Percentiles rank a stretch among this genome's conserved stretches.
Evolutionary conservation across 495 filamentous ascomycete species (phyloP).

Genomic region (Aspergillus leporis): DNA sequence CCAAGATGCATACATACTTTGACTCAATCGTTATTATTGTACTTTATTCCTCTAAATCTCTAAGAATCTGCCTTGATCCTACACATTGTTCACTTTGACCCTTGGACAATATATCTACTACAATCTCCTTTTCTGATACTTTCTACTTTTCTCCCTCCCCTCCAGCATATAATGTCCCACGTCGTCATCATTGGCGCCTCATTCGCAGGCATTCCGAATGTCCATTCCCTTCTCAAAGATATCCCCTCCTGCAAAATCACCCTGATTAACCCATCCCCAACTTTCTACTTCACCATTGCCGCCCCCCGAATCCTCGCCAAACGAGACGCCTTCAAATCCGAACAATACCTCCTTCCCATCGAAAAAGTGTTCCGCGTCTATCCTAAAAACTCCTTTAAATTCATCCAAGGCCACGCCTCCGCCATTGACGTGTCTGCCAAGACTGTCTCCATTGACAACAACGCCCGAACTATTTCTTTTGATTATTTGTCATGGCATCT

Average conservation of each 20-base stretch:
- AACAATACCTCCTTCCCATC: constrained; percentile 52
- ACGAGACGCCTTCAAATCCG: constrained; percentile 37
- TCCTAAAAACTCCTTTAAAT: constrained; percentile 47
- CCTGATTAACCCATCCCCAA: constrained; percentile 55
- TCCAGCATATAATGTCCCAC: too few species aligned
- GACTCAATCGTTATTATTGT: too few species aligned
- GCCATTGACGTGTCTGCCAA: constrained; percentile 46
- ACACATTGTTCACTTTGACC: too few species aligned
- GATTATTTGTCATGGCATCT: constrained; percentile 57
- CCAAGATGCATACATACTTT: too few species aligned
- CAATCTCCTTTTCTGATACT: too few species aligned
- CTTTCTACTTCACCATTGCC: constrained; percentile 55
- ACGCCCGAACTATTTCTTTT: constrained; percentile 42
- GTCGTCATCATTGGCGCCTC: constrained; percentile 68
- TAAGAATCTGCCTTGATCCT: too few species aligned
- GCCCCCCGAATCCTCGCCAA: constrained; percentile 50
- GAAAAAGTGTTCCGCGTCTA: constrained; percentile 53
- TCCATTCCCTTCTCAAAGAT: constrained; percentile 61
- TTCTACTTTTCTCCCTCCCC: too few species aligned
- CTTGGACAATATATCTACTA: too few species aligned
- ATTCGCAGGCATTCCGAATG: constrained; percentile 54
- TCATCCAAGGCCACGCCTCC: constrained; percentile 56
- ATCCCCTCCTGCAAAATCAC: constrained; percentile 49
- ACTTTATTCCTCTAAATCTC: too few species aligned
- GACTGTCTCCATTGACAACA: constrained; percentile 40